phyloP scores from a whole-genome alignment of 2,329 filamentous ascomycete genomes.

The Dothiorella sarmentorum region DNA sequence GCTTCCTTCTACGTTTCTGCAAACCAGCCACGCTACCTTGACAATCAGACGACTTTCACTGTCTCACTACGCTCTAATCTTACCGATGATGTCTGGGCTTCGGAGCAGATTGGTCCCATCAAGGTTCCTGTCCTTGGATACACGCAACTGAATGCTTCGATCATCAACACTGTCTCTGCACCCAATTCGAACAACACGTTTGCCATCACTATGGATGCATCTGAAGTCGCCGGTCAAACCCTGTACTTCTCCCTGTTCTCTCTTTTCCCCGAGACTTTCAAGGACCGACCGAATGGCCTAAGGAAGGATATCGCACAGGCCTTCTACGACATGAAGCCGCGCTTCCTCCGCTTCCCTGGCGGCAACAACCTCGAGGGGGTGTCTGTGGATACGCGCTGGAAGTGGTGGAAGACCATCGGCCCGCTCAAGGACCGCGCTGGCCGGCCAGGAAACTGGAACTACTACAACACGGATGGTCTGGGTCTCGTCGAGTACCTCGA shows the following conservation, averaged over 20 bases:
- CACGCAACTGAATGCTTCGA: conserved; percentile 35
- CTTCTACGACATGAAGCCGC: conserved; percentile 41
- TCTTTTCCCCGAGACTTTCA: conserved; percentile 55
- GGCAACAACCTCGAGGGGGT: conserved; percentile 50
- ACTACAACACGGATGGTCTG: conserved; percentile 44
- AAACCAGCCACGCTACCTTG: conserved; percentile 29
- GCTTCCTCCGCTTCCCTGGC: conserved; percentile 51
- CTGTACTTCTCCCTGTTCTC: conserved; percentile 53
- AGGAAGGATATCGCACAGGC: conserved; percentile 50
- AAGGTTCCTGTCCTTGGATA: conserved; percentile 28
- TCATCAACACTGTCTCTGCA: conserved; percentile 43
- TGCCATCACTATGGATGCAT: conserved; percentile 48
- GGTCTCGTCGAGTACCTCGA: conserved; percentile 49
- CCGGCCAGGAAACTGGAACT: conserved; percentile 44
- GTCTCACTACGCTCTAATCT: conserved; percentile 40
- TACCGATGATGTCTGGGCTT: conserved; percentile 42
- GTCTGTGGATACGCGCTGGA: conserved; percentile 39
- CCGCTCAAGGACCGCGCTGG: conserved; percentile 48
- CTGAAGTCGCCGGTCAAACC: conserved; percentile 37
- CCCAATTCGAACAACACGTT: conserved; percentile 52
- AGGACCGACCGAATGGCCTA: conserved; percentile 50
- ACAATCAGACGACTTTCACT: conserved; percentile 37
- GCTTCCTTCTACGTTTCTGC: conserved; percentile 50
- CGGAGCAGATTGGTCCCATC: conserved; percentile 27
- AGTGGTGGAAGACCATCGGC: conserved; percentile 53